Conservation (phyloP, 108 stramenopile species). For the Cyclotella atomus region DNA sequence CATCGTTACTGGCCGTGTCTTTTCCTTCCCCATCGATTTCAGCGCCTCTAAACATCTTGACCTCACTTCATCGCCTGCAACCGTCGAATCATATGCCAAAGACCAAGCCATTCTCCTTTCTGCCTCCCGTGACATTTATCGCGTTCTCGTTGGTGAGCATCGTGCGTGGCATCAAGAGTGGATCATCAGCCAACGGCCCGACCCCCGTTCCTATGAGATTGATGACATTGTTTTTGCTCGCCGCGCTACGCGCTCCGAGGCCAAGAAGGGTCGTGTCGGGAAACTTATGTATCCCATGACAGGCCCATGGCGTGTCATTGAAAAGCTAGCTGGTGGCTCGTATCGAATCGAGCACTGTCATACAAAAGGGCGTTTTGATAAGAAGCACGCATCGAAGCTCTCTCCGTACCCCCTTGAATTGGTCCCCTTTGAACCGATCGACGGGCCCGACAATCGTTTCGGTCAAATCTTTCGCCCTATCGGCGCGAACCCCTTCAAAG, state of each 20-base stretch:
- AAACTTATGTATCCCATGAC: slow-evolving; percentile 9
- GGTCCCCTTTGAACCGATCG: slow-evolving; percentile 9
- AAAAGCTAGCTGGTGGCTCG: slow-evolving; percentile 12
- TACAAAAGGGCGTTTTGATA: neutral
- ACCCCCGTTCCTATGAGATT: neutral
- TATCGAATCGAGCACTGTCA: slow-evolving; percentile 9
- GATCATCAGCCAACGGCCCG: neutral
- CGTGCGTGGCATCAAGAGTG: slow-evolving; percentile 1
- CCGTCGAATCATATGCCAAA: slow-evolving; percentile 6
- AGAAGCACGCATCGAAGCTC: slow-evolving; percentile 18
- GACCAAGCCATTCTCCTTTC: neutral
- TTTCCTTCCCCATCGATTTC: too few relatives aligned
- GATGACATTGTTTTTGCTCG: slow-evolving; percentile 12
- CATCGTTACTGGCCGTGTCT: too few relatives aligned
- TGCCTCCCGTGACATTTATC: slow-evolving; percentile 1
- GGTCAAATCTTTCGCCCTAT: slow-evolving; percentile 19
- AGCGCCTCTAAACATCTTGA: too few relatives aligned
- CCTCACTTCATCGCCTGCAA: neutral
- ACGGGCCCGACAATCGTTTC: slow-evolving; percentile 18
- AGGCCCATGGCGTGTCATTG: slow-evolving; percentile 18
- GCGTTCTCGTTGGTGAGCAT: slow-evolving; percentile 11
- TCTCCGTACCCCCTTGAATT: slow-evolving; percentile 24
- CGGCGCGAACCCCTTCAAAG: neutral
- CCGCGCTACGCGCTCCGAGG: neutral
- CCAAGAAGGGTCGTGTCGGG: neutral